A percentile compares a stretch with the other conserved stretches of the same genome.
These are phyloP conservation scores for Thielaviopsis ethacetica DNA, from an alignment of 2,329 filamentous ascomycete species.

Conservation along the genomic window DNA sequence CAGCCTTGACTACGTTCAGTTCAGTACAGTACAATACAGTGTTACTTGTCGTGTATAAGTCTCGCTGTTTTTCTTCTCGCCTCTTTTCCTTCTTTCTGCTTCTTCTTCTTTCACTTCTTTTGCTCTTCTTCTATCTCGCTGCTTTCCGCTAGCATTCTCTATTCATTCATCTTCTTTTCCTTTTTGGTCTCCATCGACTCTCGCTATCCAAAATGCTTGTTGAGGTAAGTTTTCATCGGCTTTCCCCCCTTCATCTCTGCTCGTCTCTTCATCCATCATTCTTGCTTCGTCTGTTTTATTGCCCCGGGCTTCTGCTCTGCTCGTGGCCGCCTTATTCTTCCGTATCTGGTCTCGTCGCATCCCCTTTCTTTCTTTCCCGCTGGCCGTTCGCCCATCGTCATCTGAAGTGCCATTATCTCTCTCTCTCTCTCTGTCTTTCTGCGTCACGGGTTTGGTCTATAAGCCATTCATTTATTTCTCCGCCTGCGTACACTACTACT, in stretches of 20 bases:
- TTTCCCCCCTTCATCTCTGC: no score
- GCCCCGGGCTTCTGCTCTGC: background rate
- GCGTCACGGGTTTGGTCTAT: background rate
- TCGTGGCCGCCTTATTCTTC: background rate
- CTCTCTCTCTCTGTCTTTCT: background rate
- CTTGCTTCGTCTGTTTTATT: background rate
- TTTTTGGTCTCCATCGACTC: background rate
- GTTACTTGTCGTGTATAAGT: constrained; percentile 3
- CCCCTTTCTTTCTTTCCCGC: background rate
- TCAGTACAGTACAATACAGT: background rate
- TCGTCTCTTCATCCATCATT: no score
- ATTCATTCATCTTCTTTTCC: background rate
- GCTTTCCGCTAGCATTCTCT: no score
- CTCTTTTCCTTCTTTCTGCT: constrained; percentile 9
- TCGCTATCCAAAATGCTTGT: background rate
- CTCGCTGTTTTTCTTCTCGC: background rate
- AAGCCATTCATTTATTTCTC: background rate
- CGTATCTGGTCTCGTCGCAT: background rate
- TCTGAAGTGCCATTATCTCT: no score
- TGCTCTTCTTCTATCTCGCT: background rate
- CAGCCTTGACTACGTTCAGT: background rate
- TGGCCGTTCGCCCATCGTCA: background rate
- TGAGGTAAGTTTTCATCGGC: background rate
- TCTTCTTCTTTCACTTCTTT: background rate
- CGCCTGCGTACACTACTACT: no score